These are phyloP conservation scores for Naganishia cerealis DNA, from an alignment of 1,284 basidiomycete species.

Conservation along the genomic window DNA sequence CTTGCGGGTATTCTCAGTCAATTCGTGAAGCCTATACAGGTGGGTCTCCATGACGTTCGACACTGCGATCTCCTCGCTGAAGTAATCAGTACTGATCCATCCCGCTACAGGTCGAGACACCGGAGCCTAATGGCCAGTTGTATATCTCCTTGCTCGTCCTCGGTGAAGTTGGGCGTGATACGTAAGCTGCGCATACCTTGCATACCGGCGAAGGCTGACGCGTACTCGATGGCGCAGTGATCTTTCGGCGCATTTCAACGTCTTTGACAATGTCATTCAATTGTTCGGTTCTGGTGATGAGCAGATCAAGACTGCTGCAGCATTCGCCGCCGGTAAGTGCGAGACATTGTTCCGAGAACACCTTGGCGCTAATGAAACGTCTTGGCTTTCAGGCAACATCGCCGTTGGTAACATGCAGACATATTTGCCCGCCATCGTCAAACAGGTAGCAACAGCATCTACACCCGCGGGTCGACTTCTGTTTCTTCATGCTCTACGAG, in stretches of 20 bases:
- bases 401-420: constrained; percentile 83
- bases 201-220: not conserved
- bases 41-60: constrained; percentile 42
- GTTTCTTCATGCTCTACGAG: constrained; percentile 88
- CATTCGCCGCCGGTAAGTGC: constrained; percentile 77
- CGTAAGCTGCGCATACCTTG: constrained; percentile 59
- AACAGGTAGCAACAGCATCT: constrained; percentile 67
- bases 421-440: constrained; percentile 81
- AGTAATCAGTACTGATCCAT: constrained; percentile 17
- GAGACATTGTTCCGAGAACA: constrained; percentile 7
- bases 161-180: constrained; percentile 83
- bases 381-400: constrained; percentile 70
- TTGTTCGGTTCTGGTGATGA: constrained; percentile 76
- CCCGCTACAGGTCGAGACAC: constrained; percentile 66
- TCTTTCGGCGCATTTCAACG: constrained; percentile 71
- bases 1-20: constrained; percentile 76
- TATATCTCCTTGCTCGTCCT: constrained; percentile 82
- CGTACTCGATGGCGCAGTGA: constrained; percentile 60
- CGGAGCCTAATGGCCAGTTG: constrained; percentile 59
- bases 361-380: constrained; percentile 36
- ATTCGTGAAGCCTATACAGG: constrained; percentile 75
- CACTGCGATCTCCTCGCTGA: not conserved
- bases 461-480: constrained; percentile 75
- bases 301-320: constrained; percentile 80
- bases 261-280: constrained; percentile 71